Conservation (phyloP, 23 red algal species). For the Gracilaria domingensis region DNA sequence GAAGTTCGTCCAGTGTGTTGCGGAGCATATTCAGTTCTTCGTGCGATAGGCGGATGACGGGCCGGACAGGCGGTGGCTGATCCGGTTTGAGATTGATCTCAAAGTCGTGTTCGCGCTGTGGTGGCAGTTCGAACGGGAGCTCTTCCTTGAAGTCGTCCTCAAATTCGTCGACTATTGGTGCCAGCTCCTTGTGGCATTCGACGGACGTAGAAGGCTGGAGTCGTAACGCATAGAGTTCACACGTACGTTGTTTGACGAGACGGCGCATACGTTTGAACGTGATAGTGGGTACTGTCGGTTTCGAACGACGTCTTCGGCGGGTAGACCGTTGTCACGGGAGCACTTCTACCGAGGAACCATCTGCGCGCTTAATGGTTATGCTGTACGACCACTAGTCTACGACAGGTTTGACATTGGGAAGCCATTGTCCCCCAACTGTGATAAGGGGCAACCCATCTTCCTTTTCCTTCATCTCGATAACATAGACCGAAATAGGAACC, state of each 20-base stretch:
- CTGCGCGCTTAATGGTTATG: slow-evolving; percentile 43
- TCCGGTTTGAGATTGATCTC: slow-evolving; percentile 39
- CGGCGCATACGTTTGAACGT: neutral
- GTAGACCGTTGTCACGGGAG: neutral
- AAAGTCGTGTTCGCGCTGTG: slow-evolving; percentile 8
- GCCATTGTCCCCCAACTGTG: slow-evolving; percentile 10
- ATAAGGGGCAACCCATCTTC: neutral
- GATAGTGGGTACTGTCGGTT: neutral
- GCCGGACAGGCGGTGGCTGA: slow-evolving; percentile 6
- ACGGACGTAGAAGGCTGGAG: neutral
- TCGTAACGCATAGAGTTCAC: slow-evolving; percentile 21
- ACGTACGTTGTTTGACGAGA: neutral
- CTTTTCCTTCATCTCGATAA: neutral
- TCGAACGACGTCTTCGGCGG: neutral
- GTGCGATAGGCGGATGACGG: slow-evolving; percentile 38
- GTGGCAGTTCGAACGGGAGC: slow-evolving; percentile 9
- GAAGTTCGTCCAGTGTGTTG: slow-evolving; percentile 7
- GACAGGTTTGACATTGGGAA: neutral
- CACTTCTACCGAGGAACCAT: neutral
- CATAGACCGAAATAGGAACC: neutral
- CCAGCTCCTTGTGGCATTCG: neutral
- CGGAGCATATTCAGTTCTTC: neutral
- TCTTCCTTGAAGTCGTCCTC: slow-evolving; percentile 34
- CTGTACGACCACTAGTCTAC: slow-evolving; percentile 7
- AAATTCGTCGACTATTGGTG: neutral